phyloP scores from a whole-genome alignment of 139 green algal species.

The Asterochloris erici region DNA sequence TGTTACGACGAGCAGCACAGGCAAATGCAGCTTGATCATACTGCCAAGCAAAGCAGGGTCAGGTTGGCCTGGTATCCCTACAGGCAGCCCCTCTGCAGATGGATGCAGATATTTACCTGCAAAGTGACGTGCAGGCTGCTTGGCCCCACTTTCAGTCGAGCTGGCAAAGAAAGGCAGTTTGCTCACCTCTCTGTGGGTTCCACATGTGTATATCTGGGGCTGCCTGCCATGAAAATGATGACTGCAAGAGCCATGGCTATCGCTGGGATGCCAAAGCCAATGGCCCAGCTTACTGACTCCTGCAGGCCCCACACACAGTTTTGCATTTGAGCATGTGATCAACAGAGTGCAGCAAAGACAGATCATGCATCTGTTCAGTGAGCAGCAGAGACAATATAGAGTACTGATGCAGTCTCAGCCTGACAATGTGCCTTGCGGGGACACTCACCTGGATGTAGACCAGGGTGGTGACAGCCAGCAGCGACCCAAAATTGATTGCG shows the following conservation, averaged over 20 bases:
- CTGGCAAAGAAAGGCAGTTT: background rate
- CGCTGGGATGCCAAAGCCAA: constrained; percentile 85
- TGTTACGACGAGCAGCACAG: background rate
- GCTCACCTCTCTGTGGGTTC: constrained; percentile 66
- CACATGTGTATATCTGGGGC: constrained; percentile 58
- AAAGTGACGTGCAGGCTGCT: background rate
- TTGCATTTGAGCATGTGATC: background rate
- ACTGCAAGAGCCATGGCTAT: constrained; percentile 77
- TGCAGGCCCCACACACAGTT: constrained; percentile 6
- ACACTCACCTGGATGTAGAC: constrained; percentile 62
- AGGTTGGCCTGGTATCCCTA: background rate
- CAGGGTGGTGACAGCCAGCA: constrained; percentile 75
- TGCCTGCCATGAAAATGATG: constrained; percentile 68
- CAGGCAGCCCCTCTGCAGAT: background rate
- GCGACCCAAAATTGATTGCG: constrained; percentile 89
- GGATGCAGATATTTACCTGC: too few species aligned
- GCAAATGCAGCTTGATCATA: background rate
- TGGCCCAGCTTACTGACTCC: constrained; percentile 76
- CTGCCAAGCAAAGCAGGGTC: background rate
- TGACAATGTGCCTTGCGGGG: background rate
- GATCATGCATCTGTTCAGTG: too few species aligned
- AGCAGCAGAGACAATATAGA: too few species aligned
- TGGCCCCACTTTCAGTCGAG: background rate
- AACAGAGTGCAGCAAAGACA: too few species aligned
- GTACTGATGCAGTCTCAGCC: too few species aligned